A percentile compares a stretch with the other conserved stretches of the same genome.
Evolutionary conservation across 768 basidiomycete genomes (phyloP).

Genomic region (Cystofilobasidium ferigula): DNA sequence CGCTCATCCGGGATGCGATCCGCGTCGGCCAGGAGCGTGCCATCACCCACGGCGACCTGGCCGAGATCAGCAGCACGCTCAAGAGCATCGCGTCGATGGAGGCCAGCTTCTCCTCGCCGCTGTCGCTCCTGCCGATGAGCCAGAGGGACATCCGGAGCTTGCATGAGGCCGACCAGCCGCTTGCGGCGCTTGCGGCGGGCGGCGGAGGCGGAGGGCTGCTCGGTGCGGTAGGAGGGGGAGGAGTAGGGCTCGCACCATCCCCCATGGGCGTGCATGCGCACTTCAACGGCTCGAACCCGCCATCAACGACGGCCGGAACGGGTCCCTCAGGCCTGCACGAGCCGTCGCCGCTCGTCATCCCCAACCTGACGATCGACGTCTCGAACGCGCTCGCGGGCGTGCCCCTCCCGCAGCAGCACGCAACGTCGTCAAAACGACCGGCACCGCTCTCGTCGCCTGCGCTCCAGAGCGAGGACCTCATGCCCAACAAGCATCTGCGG

Average conservation of each 20-base stretch:
- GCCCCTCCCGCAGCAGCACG: slow-evolving; percentile 1
- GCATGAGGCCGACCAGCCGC: background rate
- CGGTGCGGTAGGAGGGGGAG: background rate
- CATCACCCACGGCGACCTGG: slow-evolving; percentile 19
- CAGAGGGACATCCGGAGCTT: background rate
- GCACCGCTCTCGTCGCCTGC: slow-evolving; percentile 5
- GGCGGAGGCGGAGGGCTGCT: background rate
- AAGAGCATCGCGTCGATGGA: slow-evolving; percentile 22
- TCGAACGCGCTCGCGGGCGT: background rate
- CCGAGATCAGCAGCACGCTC: slow-evolving; percentile 18
- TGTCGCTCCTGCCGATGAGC: slow-evolving; percentile 8
- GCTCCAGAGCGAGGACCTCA: background rate
- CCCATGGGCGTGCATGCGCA: background rate
- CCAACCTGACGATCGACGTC: slow-evolving; percentile 7
- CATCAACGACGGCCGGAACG: too few species aligned
- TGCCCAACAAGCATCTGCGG: slow-evolving; percentile 15
- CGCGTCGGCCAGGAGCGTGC: slow-evolving; percentile 16
- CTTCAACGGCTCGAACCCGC: slow-evolving; percentile 7
- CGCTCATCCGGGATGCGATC: slow-evolving; percentile 17
- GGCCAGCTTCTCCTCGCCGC: background rate
- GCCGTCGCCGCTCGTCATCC: background rate
- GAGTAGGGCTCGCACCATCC: background rate
- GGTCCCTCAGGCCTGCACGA: background rate
- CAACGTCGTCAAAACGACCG: slow-evolving; percentile 1
- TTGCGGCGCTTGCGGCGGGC: background rate